phyloP scores from a whole-genome alignment of 345 rosid genomes.

The Ricinus communis region DNA sequence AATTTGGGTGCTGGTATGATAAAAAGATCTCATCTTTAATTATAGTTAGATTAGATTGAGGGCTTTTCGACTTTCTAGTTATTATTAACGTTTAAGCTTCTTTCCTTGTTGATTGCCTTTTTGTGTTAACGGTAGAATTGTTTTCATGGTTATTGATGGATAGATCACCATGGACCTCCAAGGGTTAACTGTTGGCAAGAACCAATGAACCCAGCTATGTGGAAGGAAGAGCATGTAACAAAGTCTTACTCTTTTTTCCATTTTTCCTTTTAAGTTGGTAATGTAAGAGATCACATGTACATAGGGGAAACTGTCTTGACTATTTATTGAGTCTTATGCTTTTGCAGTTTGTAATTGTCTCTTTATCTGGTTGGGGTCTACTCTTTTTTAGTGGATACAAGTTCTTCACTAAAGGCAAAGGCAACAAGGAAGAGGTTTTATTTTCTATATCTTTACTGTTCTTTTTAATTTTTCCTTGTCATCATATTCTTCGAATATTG shows the following conservation, averaged over 20 bases:
- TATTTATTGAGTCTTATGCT: conserved; percentile 4
- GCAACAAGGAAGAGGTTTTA: conserved; percentile 34
- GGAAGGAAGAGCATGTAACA: conserved; percentile 51
- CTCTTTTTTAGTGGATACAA: conserved; percentile 32
- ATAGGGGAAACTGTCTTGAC: neutral
- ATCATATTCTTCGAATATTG: neutral
- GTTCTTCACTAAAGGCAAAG: conserved; percentile 34
- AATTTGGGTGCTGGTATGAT: neutral
- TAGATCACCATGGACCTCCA: conserved; percentile 41
- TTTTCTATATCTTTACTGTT: neutral
- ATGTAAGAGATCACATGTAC: neutral
- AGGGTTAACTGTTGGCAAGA: conserved; percentile 39
- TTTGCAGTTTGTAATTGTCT: conserved; percentile 38
- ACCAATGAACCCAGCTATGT: conserved; percentile 39
- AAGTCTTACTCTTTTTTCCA: neutral
- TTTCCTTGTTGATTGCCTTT: no score
- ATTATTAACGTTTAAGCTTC: neutral
- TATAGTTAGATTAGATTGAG: no score
- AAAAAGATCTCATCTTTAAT: neutral
- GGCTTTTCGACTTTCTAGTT: neutral
- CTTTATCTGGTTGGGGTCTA: conserved; percentile 42
- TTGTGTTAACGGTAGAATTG: no score
- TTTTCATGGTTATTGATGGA: neutral
- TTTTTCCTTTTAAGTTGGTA: neutral
- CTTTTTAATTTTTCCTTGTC: neutral